phyloP scores from a whole-genome alignment of 805 yeast species.

The Zygoascus flipseniorum region DNA sequence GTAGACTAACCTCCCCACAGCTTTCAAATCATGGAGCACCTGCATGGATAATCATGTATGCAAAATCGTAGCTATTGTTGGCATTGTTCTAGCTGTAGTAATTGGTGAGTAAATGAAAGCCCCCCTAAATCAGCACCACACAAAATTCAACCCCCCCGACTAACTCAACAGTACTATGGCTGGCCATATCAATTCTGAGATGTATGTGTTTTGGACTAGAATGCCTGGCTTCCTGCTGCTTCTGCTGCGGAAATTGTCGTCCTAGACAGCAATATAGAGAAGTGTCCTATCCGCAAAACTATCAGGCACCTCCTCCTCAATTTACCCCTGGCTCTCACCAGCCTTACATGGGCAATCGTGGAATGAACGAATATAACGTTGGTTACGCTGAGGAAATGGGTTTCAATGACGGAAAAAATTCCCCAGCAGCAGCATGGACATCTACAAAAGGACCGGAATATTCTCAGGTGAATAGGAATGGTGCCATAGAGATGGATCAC shows the following conservation, averaged over 20 bases:
- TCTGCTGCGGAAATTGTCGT: constrained; percentile 38
- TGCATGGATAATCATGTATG: constrained; percentile 74
- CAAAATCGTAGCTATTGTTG: constrained; percentile 68
- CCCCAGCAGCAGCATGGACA: background rate
- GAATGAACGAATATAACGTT: background rate
- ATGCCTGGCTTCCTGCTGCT: constrained; percentile 41
- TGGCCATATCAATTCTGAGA: constrained; percentile 45
- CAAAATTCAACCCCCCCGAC: background rate
- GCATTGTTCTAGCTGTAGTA: constrained; percentile 53
- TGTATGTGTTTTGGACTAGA: constrained; percentile 52
- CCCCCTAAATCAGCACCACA: background rate
- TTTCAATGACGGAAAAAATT: background rate
- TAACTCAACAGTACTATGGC: constrained; percentile 36
- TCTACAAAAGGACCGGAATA: background rate
- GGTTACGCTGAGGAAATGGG: background rate
- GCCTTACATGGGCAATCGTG: constrained; percentile 13
- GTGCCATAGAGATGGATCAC: background rate
- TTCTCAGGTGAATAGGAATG: background rate
- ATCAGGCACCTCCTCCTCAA: constrained; percentile 2
- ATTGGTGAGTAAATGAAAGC: background rate
- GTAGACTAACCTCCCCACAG: background rate
- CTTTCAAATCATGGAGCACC: constrained; percentile 63
- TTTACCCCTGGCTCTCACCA: constrained; percentile 8
- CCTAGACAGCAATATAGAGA: background rate
- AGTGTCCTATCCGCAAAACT: background rate